These are phyloP conservation scores for Coniochaeta hoffmannii DNA, from an alignment of 2,329 filamentous ascomycete species.

Conservation along the genomic window DNA sequence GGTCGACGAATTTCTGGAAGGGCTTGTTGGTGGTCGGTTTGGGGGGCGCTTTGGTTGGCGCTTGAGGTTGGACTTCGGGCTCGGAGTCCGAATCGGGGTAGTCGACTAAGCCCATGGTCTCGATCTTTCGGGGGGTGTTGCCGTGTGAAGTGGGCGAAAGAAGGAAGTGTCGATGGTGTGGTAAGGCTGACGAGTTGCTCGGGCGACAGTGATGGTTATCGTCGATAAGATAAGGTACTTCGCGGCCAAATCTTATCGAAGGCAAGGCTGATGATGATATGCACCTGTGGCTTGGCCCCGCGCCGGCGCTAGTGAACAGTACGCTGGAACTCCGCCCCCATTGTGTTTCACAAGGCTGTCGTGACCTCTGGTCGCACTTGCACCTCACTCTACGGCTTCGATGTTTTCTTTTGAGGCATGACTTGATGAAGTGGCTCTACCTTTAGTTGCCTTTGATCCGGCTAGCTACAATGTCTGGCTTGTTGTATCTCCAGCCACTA, in stretches of 20 bases:
- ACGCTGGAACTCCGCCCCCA: too few species aligned
- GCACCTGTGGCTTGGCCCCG: background rate
- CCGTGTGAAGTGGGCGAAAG: background rate
- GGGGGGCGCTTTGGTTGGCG: conserved; percentile 21
- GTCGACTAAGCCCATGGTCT: conserved; percentile 66
- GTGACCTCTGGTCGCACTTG: background rate
- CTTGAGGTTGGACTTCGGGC: conserved; percentile 20
- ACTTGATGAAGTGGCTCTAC: background rate
- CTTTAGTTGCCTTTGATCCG: background rate
- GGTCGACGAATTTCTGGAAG: conserved; percentile 76
- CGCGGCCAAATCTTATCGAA: background rate
- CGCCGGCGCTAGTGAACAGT: background rate
- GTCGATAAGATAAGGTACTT: background rate
- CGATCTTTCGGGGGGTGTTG: background rate
- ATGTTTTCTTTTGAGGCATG: background rate
- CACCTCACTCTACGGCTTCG: background rate
- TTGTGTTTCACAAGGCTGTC: background rate
- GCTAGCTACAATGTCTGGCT: background rate
- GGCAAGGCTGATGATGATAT: background rate
- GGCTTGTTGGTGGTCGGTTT: conserved; percentile 42
- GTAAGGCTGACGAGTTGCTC: background rate
- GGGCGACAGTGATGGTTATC: background rate
- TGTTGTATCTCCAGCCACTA: background rate
- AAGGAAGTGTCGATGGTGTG: background rate
- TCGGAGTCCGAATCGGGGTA: conserved; percentile 75